Conservation (phyloP, 345 rosid species). For the Syzygium aromaticum region DNA sequence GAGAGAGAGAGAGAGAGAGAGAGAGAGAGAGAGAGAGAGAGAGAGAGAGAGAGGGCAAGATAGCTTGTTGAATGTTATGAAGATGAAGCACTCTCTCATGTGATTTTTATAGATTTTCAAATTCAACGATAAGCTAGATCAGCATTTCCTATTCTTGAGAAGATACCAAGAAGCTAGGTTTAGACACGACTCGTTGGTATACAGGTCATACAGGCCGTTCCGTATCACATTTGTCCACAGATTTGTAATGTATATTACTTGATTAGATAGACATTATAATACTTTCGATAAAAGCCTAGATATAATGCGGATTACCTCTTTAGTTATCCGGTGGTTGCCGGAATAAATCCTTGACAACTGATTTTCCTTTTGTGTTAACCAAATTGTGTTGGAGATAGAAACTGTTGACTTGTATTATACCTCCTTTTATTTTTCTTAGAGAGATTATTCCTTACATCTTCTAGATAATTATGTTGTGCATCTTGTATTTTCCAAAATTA, state of each 20-base stretch:
- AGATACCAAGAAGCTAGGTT: background rate
- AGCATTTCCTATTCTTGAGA: background rate
- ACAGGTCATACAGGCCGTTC: background rate
- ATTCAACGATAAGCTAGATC: too few relatives aligned
- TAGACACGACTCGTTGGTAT: background rate
- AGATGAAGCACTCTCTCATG: background rate
- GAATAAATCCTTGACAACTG: too few relatives aligned
- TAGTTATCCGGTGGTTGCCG: background rate
- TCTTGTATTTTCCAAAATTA: too few relatives aligned
- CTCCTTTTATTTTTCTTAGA: too few relatives aligned
- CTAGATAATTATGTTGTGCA: too few relatives aligned
- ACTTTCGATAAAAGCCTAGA: background rate
- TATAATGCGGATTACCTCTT: background rate
- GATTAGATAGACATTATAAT: background rate
- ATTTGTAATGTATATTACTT: background rate
- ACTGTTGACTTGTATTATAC: too few relatives aligned
- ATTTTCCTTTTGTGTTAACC: too few relatives aligned
- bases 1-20: too few relatives aligned
- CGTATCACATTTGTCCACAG: accelerated
- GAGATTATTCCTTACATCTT: too few relatives aligned
- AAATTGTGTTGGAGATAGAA: too few relatives aligned
- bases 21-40: background rate
- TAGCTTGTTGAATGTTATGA: too few relatives aligned
- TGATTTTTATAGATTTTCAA: too few relatives aligned
- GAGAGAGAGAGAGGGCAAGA: background rate